Evolutionary conservation across 75 land plant species (phyloP).

Genomic region (Sequoiadendron giganteum): DNA sequence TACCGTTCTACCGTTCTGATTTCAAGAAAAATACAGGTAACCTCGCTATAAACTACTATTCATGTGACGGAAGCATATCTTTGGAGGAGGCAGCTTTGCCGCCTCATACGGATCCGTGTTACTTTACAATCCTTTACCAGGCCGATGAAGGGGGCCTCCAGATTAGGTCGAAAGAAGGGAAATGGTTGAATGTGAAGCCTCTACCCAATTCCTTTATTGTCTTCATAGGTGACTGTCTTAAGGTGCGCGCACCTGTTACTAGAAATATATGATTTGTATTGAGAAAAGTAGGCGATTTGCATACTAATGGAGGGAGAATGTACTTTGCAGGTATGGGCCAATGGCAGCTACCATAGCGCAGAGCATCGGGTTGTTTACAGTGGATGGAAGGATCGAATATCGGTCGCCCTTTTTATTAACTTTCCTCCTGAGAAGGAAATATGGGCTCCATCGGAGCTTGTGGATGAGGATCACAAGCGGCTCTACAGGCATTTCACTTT

Average conservation of each 20-base stretch:
- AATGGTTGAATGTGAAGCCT: no score
- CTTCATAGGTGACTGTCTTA: no score
- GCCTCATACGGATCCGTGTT: neutral
- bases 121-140: neutral
- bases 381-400: conserved; percentile 18
- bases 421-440: conserved; percentile 55
- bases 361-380: conserved; percentile 39
- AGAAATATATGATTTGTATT: neutral
- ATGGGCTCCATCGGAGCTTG: conserved; percentile 38
- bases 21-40: neutral
- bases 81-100: neutral
- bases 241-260: neutral
- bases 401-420: conserved; percentile 44
- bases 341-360: conserved; percentile 32
- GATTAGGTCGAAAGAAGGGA: no score
- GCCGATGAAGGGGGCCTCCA: no score
- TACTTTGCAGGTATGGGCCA: conserved; percentile 56
- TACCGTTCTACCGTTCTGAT: neutral
- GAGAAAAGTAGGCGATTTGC: neutral
- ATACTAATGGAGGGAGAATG: conserved; percentile 22
- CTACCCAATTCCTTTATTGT: no score
- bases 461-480: conserved; percentile 27
- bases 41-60: neutral
- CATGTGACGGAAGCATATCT: neutral
- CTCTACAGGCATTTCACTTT: conserved; percentile 43